Conservation (phyloP, 352 stramenopile genomes). For the Globisporangium okanoganense region DNA sequence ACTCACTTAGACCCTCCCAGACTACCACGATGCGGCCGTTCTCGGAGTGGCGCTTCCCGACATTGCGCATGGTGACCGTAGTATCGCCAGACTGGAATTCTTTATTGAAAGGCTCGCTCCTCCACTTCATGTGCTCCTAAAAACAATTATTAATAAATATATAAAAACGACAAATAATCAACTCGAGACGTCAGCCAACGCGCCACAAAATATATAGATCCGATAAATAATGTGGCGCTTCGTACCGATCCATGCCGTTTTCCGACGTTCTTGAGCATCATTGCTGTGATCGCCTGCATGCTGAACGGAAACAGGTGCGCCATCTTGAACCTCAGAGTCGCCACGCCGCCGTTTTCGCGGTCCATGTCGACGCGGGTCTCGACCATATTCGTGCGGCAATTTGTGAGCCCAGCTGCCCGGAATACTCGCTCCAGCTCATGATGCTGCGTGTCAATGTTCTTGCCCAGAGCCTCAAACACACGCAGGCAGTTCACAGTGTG, state of each 20-base stretch:
- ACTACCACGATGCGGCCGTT: constrained; percentile 11
- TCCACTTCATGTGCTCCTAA: not conserved
- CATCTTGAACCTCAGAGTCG: constrained; percentile 8
- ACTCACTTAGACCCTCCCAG: constrained; percentile 11
- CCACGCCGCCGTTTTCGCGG: not conserved
- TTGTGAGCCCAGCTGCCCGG: not conserved
- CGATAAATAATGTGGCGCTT: not conserved
- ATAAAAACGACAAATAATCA: not conserved
- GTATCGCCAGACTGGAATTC: constrained; percentile 4
- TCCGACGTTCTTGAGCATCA: not conserved
- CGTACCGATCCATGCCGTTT: not conserved
- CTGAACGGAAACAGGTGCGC: constrained; percentile 11
- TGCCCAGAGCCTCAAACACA: not conserved
- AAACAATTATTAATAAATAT: not conserved
- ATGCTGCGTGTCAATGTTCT: constrained; percentile 6
- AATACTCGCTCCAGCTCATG: constrained; percentile 12
- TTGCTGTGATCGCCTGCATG: constrained; percentile 5
- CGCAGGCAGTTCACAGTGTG: not conserved
- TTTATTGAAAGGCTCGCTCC: constrained; percentile 9
- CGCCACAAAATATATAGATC: not conserved
- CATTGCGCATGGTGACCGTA: not conserved
- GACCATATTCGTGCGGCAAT: not conserved
- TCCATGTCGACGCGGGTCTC: constrained; percentile 1
- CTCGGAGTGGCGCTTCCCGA: constrained; percentile 9
- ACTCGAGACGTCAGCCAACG: not conserved